Base-by-base conservation (phyloP, 352 stramenopile genomes). In the Pythium inflatum region DNA sequence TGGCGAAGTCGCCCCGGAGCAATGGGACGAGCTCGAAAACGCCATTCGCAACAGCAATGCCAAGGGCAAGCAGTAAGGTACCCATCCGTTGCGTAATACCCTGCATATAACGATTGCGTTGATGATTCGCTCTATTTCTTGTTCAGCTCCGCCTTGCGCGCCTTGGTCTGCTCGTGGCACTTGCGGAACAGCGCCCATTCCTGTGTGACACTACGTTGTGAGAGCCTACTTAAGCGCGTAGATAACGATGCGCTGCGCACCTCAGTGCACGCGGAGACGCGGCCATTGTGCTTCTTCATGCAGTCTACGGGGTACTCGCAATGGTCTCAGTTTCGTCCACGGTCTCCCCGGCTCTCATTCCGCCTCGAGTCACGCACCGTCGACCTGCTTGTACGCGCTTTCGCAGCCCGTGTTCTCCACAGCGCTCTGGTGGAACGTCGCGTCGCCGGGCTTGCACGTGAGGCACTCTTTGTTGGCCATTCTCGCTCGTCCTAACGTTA, bases 251-350 rank as follows among this genome's bases (percentile, higher is more conserved):
- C n/a, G 40, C 22, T 51, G 70, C 55, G 41, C 40, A 90, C 83
- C 73, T 90, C 70, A 13, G 71, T 87, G 68, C 86, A 94, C 11
- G 84, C 86, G 7, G 86, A 94, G 56, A 94, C 84, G 66, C 83
- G 81, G 25, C 86, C 86, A 45, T 79, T 86, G 73, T 92, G 74
- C 33, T 83, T 73, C 76, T 92, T 94, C 86, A 94, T 94, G 73
- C 86, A 94, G 51, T 83, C 86, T 91, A 41, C 33, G 25, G 54
- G 0, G 58, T 28, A 43, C 1, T n/a, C n/a, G n/a, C n/a, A n/a
- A n/a, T n/a, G n/a, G n/a, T n/a, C n/a, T n/a, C n/a, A n/a, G n/a
- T n/a, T n/a, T n/a, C n/a, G n/a, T n/a, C n/a, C n/a, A n/a, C n/a
- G n/a, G n/a, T n/a, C n/a, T n/a, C n/a, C n/a, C n/a, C n/a, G n/a